Evolutionary conservation across 2,329 filamentous ascomycete species (phyloP).

Genomic region (Trichoderma koningii): DNA sequence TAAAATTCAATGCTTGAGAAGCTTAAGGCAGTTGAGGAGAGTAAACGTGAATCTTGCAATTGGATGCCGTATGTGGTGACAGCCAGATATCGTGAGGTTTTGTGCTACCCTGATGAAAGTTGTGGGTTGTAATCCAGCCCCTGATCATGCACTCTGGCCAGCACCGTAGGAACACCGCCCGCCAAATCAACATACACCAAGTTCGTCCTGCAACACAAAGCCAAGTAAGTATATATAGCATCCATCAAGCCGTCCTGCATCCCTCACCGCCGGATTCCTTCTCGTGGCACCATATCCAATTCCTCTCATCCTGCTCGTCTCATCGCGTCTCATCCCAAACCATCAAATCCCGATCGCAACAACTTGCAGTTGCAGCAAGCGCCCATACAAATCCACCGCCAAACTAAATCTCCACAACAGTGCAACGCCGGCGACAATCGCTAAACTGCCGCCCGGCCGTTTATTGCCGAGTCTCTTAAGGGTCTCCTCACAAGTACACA

Average conservation of each 20-base stretch:
- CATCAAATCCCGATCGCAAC: neutral
- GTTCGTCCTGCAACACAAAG: no score
- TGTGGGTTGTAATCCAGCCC: no score
- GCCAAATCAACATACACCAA: no score
- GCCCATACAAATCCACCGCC: neutral
- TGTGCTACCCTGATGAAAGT: neutral
- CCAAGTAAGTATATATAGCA: no score
- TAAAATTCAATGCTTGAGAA: neutral
- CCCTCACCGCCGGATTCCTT: no score
- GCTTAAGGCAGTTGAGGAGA: no score
- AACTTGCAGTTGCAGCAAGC: neutral
- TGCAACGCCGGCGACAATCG: neutral
- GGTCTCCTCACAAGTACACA: neutral
- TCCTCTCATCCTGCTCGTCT: neutral
- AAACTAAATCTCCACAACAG: neutral
- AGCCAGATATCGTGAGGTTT: neutral
- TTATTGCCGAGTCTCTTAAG: slow-evolving; percentile 2
- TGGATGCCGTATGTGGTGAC: neutral
- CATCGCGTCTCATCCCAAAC: neutral
- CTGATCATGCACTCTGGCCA: no score
- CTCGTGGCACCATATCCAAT: no score
- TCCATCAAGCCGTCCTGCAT: no score
- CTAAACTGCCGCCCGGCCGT: neutral
- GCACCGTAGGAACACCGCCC: no score
- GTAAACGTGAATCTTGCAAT: neutral